Conservation (phyloP, 306 rosid genomes). For the Corylus heterophylla region DNA sequence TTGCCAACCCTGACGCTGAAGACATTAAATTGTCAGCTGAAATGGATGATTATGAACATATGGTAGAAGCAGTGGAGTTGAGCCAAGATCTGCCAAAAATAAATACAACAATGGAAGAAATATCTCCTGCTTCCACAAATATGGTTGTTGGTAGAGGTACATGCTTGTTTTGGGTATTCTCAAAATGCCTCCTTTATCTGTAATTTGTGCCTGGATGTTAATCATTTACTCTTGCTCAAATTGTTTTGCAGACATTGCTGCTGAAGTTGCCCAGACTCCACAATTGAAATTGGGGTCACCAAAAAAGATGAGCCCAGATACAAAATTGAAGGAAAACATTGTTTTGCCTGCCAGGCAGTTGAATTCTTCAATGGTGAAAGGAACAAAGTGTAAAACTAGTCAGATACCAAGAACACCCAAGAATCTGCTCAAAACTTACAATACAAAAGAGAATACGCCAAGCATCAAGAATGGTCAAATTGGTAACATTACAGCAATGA, state of each 20-base stretch:
- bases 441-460: constrained; percentile 30
- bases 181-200: background rate
- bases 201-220: background rate
- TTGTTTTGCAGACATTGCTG: constrained; percentile 20
- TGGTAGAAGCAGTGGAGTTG: background rate
- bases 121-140: background rate
- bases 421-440: background rate
- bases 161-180: background rate
- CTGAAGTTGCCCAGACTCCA: background rate
- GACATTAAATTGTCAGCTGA: background rate
- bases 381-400: background rate
- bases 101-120: background rate
- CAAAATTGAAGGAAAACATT: background rate
- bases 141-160: background rate
- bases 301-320: background rate
- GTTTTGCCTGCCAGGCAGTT: background rate
- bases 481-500: constrained; percentile 2
- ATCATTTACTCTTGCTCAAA: background rate
- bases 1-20: background rate
- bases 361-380: background rate
- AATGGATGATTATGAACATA: background rate
- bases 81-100: background rate
- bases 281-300: background rate
- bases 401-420: constrained; percentile 15
- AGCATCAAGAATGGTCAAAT: constrained; percentile 9